Percentiles rank a stretch among this genome's conserved stretches.
Evolutionary conservation across 2,329 filamentous ascomycete species (phyloP).

Genomic region (Pseudogymnoascus pannorum): DNA sequence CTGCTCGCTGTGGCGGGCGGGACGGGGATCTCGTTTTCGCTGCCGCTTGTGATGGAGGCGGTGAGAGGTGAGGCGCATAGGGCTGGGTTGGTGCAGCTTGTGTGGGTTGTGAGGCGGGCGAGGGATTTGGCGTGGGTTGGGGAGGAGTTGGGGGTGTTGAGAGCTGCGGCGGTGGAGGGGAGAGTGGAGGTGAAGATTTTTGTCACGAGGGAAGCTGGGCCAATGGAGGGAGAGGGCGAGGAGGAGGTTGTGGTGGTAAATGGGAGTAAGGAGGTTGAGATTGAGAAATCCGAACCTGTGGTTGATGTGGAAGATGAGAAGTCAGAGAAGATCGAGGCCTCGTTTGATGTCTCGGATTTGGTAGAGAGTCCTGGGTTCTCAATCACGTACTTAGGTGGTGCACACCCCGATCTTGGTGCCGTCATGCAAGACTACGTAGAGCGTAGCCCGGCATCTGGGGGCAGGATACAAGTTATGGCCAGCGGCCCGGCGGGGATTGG

Average conservation of each 20-base stretch:
- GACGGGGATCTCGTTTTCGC: constrained; percentile 50
- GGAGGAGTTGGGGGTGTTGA: constrained; percentile 34
- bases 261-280: constrained; percentile 14
- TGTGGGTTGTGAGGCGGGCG: constrained; percentile 55
- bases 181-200: not conserved
- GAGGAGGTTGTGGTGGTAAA: not conserved
- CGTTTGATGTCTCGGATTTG: not conserved
- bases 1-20: constrained; percentile 50
- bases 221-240: not conserved
- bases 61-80: not conserved
- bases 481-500: constrained; percentile 56
- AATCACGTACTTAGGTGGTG: constrained; percentile 15
- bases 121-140: constrained; percentile 51
- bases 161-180: not conserved
- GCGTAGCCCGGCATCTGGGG: constrained; percentile 33
- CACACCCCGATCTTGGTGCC: constrained; percentile 39
- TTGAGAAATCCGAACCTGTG: constrained; percentile 23
- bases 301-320: constrained; percentile 11
- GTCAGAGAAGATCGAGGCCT: constrained; percentile 23
- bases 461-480: constrained; percentile 48
- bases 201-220: not conserved
- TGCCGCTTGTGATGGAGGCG: constrained; percentile 41
- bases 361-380: constrained; percentile 10
- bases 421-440: constrained; percentile 44
- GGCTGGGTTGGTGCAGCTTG: constrained; percentile 43